Evolutionary conservation across 192 early-diverging fungal species (phyloP).

Genomic region (Linnemannia hyalina): DNA sequence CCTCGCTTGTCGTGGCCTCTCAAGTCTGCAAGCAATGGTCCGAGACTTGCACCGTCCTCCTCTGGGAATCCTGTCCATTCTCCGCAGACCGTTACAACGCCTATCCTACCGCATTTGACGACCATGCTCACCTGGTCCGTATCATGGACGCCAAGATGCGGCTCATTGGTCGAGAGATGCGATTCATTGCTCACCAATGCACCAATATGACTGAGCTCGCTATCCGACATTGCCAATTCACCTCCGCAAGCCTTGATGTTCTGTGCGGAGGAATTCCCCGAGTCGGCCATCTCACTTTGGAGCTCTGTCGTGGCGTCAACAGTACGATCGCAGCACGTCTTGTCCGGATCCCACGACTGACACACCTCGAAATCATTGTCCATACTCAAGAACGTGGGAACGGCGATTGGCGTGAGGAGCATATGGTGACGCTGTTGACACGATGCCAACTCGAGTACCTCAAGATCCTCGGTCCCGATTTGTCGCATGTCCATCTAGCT

Average conservation of each 20-base stretch:
- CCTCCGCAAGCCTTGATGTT: conserved; percentile 34
- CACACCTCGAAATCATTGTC: conserved; percentile 21
- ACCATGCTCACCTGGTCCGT: conserved; percentile 34
- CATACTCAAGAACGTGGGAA: conserved; percentile 41
- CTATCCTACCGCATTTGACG: conserved; percentile 27
- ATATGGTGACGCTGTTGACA: conserved; percentile 27
- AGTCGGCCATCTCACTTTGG: conserved; percentile 23
- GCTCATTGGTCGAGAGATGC: conserved; percentile 38
- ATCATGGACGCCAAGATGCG: conserved; percentile 33
- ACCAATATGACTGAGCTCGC: conserved; percentile 18
- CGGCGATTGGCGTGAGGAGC: conserved; percentile 48
- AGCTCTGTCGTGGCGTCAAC: conserved; percentile 40
- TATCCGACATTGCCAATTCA: conserved; percentile 16
- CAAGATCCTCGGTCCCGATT: conserved; percentile 33
- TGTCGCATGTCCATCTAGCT: conserved; percentile 39
- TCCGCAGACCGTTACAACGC: conserved; percentile 34
- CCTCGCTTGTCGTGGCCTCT: conserved; percentile 12
- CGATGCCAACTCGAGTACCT: conserved; percentile 23
- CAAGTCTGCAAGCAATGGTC: conserved; percentile 24
- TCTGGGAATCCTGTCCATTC: conserved; percentile 43
- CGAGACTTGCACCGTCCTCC: conserved; percentile 16
- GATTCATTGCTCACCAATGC: conserved; percentile 51
- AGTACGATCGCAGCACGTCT: conserved; percentile 26
- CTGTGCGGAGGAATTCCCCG: conserved; percentile 32
- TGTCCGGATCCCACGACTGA: conserved; percentile 14